A percentile compares a stretch with the other conserved stretches of the same genome.
phyloP scores from a whole-genome alignment of 2,329 filamentous ascomycete species.

The Fusarium fujikuroi region DNA sequence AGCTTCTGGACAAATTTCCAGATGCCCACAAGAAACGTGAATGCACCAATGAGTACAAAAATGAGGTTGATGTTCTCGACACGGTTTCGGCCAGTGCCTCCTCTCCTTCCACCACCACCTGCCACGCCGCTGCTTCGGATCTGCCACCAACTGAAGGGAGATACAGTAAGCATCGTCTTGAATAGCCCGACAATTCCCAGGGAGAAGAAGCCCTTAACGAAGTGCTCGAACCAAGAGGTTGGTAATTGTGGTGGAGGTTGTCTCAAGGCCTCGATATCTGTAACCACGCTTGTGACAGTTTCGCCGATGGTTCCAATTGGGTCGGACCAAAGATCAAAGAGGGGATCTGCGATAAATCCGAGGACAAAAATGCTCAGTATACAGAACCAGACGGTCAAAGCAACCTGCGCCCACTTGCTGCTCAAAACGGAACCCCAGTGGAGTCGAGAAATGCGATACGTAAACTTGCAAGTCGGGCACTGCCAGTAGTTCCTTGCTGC shows the following conservation, averaged over 20 bases:
- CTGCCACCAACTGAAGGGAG: slow-evolving; percentile 81
- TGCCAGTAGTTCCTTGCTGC: slow-evolving; percentile 80
- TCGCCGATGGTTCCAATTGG: slow-evolving; percentile 72
- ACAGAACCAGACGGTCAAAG: slow-evolving; percentile 78
- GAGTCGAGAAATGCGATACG: slow-evolving; percentile 81
- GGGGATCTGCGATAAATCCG: slow-evolving; percentile 92
- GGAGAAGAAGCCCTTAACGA: slow-evolving; percentile 89
- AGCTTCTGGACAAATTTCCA: slow-evolving; percentile 84
- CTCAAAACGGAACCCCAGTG: slow-evolving; percentile 77
- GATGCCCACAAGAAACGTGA: slow-evolving; percentile 83
- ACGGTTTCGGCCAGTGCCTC: slow-evolving; percentile 78
- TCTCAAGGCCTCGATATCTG: slow-evolving; percentile 52
- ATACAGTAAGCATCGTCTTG: slow-evolving; percentile 80
- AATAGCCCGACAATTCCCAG: slow-evolving; percentile 86
- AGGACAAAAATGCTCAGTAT: slow-evolving; percentile 79
- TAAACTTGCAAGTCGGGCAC: slow-evolving; percentile 88
- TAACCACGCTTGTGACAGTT: slow-evolving; percentile 58
- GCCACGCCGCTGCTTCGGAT: slow-evolving; percentile 70
- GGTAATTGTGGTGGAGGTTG: slow-evolving; percentile 59
- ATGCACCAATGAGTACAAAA: slow-evolving; percentile 81
- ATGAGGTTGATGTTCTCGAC: slow-evolving; percentile 82
- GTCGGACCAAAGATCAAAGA: slow-evolving; percentile 89
- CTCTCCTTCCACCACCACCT: slow-evolving; percentile 61
- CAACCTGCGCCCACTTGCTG: slow-evolving; percentile 73
- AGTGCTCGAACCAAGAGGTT: slow-evolving; percentile 81